phyloP scores from a whole-genome alignment of 768 basidiomycete genomes.

The Psilocybe cubensis region DNA sequence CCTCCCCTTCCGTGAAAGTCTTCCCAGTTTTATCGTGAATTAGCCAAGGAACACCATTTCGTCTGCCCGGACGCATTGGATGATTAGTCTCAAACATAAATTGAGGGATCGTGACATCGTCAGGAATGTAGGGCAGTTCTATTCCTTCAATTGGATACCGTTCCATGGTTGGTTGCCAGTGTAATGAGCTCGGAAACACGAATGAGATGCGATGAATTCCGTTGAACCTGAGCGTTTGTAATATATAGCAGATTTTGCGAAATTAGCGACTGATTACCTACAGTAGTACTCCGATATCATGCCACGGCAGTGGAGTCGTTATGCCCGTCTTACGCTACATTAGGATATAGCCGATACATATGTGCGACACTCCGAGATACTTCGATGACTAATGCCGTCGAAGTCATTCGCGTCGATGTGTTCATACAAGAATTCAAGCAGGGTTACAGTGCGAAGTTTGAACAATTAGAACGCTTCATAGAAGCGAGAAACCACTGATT shows the following conservation, averaged over 20 bases:
- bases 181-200: no score
- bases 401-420: background rate
- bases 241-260: no score
- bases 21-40: conserved; percentile 55
- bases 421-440: no score
- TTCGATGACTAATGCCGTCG: background rate
- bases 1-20: conserved; percentile 42
- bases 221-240: no score
- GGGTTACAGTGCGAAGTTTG: no score
- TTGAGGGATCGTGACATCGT: conserved; percentile 54
- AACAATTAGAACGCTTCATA: no score
- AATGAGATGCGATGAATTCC: no score
- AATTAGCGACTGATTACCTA: no score
- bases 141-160: conserved; percentile 27
- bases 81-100: conserved; percentile 53
- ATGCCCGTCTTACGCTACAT: background rate
- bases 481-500: no score
- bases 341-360: background rate
- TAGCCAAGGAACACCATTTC: conserved; percentile 42
- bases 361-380: background rate
- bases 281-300: no score
- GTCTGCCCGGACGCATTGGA: conserved; percentile 39
- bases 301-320: background rate
- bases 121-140: conserved; percentile 48
- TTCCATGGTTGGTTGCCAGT: conserved; percentile 31